Evolutionary conservation across 2,329 filamentous ascomycete species (phyloP).

Genomic region (Trichoderma oligosporum): DNA sequence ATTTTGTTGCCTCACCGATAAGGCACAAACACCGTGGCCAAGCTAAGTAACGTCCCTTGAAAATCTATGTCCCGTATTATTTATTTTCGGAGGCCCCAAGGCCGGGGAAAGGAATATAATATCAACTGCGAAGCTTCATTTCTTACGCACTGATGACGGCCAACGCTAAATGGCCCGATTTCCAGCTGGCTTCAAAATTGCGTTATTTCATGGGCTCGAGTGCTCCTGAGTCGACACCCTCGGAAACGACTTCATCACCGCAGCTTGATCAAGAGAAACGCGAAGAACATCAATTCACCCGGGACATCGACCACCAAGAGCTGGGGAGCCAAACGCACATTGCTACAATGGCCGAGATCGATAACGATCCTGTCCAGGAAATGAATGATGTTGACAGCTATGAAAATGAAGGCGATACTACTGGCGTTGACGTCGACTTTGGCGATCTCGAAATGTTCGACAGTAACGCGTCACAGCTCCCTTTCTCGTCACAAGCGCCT

Average conservation of each 20-base stretch:
- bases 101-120: neutral
- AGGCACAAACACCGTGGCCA: slow-evolving; percentile 10
- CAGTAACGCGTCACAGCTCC: slow-evolving; percentile 33
- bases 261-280: neutral
- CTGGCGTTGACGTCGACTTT: slow-evolving; percentile 32
- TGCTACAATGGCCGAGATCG: slow-evolving; percentile 26
- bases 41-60: slow-evolving; percentile 13
- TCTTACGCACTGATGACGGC: slow-evolving; percentile 28
- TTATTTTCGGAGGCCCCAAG: slow-evolving; percentile 1
- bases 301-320: slow-evolving; percentile 22
- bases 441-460: slow-evolving; percentile 39
- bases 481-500: slow-evolving; percentile 33
- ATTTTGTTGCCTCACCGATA: slow-evolving; percentile 11
- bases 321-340: slow-evolving; percentile 19
- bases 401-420: slow-evolving; percentile 23
- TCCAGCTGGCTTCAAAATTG: slow-evolving; percentile 33
- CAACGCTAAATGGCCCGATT: slow-evolving; percentile 34
- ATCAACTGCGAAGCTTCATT: slow-evolving; percentile 6
- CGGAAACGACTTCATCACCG: slow-evolving; percentile 21
- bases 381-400: slow-evolving; percentile 29
- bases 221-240: slow-evolving; percentile 25
- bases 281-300: slow-evolving; percentile 18
- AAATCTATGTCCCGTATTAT: slow-evolving; percentile 16
- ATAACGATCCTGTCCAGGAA: slow-evolving; percentile 26
- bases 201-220: slow-evolving; percentile 30